Percentiles rank a stretch among this genome's conserved stretches.
phyloP scores from a whole-genome alignment of 208 protist genomes.

The Trypanosomatidae sp. region DNA sequence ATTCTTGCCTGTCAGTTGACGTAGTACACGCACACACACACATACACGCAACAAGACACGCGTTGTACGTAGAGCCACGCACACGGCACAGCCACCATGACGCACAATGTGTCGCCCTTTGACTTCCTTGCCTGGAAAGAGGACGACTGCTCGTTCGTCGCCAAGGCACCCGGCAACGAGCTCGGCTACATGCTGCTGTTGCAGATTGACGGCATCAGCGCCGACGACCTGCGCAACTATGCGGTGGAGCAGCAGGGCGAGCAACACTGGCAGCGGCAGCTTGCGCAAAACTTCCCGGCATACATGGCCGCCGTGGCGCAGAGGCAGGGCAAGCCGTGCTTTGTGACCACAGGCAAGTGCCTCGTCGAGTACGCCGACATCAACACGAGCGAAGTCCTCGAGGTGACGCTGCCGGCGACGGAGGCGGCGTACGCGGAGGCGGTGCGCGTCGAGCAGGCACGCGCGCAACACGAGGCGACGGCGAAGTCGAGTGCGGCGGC shows the following conservation, averaged over 20 bases:
- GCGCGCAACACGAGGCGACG: not conserved
- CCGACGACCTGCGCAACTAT: slow-evolving; percentile 6
- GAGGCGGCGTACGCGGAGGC: slow-evolving; percentile 12
- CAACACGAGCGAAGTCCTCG: slow-evolving; percentile 11
- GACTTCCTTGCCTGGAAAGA: slow-evolving; percentile 20
- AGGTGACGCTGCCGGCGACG: slow-evolving; percentile 7
- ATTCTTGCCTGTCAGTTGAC: too few relatives aligned
- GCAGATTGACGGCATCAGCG: slow-evolving; percentile 10
- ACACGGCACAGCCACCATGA: too few relatives aligned
- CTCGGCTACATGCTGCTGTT: slow-evolving; percentile 12
- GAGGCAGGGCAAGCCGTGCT: slow-evolving; percentile 5
- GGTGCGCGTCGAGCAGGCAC: slow-evolving; percentile 10
- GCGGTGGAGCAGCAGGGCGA: slow-evolving; percentile 8
- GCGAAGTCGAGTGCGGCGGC: too few relatives aligned
- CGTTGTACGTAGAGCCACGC: too few relatives aligned
- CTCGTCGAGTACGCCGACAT: slow-evolving; percentile 12
- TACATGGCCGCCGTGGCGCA: slow-evolving; percentile 9
- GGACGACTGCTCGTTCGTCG: slow-evolving; percentile 11
- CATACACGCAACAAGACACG: too few relatives aligned
- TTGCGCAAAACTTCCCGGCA: slow-evolving; percentile 13
- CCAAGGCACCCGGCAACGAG: slow-evolving; percentile 3
- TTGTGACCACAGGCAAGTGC: slow-evolving; percentile 6
- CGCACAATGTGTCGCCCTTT: slow-evolving; percentile 13
- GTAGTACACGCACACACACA: too few relatives aligned
- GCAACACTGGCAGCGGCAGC: slow-evolving; percentile 5